Percentiles rank a stretch among this genome's conserved stretches.
Evolutionary conservation across 371 early-diverging fungal species (phyloP).

Genomic region (Mortierella sp.): DNA sequence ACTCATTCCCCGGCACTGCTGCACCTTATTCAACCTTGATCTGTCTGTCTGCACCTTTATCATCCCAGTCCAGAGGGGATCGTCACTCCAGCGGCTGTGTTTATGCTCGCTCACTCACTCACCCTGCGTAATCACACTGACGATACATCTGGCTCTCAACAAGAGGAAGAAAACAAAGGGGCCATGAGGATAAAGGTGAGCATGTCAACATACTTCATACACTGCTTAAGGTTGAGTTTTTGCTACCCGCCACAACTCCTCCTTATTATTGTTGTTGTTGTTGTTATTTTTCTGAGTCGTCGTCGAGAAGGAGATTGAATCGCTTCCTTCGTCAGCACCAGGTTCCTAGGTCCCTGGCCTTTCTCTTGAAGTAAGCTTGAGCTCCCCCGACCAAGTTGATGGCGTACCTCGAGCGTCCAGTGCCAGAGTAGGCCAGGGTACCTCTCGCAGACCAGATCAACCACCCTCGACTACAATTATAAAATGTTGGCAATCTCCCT

Average conservation of each 20-base stretch:
- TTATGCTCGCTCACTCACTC: background rate
- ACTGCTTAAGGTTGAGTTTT: background rate
- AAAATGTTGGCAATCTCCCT: background rate
- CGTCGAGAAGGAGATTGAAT: conserved; percentile 8
- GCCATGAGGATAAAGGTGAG: background rate
- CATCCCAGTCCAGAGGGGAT: background rate
- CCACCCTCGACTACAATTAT: background rate
- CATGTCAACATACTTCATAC: too few relatives aligned
- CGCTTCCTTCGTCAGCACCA: background rate
- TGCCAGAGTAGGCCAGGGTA: background rate
- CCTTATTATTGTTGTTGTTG: background rate
- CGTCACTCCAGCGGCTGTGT: background rate
- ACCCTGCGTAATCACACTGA: background rate
- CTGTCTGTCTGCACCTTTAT: background rate
- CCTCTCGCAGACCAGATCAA: background rate
- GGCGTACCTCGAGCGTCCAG: background rate
- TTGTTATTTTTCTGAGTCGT: background rate
- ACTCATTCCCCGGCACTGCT: background rate
- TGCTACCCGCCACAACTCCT: background rate
- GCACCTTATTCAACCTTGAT: background rate
- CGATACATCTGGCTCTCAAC: conserved; percentile 1
- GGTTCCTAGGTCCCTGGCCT: background rate
- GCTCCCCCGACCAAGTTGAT: background rate
- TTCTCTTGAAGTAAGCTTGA: background rate
- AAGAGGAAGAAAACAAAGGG: background rate